phyloP scores from a whole-genome alignment of 1,139 yeast genomes.

The Kluyveromyces marxianus region DNA sequence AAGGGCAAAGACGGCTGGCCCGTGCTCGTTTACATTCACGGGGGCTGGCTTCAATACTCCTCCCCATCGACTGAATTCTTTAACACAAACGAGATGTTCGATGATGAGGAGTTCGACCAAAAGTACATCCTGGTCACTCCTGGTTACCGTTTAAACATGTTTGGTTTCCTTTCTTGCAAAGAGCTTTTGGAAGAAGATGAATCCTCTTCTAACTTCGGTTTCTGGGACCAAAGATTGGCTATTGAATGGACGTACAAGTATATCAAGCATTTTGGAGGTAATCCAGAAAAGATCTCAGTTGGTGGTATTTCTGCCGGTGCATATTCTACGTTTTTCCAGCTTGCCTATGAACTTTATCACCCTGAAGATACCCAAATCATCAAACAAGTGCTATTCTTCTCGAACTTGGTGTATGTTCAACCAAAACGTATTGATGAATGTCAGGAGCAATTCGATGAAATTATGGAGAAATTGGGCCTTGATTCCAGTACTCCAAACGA shows the following conservation, averaged over 20 bases:
- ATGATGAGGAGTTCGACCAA: conserved; percentile 18
- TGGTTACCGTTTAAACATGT: conserved; percentile 36
- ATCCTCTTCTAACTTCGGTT: conserved; percentile 32
- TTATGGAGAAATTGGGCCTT: conserved; percentile 20
- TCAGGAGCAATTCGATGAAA: conserved; percentile 33
- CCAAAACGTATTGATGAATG: conserved; percentile 33
- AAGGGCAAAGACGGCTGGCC: conserved; percentile 33
- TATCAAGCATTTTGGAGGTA: conserved; percentile 30
- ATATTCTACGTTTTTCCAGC: conserved; percentile 30
- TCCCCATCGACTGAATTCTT: conserved; percentile 27
- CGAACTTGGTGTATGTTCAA: conserved; percentile 33
- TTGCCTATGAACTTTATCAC: conserved; percentile 33
- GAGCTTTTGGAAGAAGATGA: conserved; percentile 13
- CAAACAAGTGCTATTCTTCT: conserved; percentile 31
- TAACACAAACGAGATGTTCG: conserved; percentile 14
- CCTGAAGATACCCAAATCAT: conserved; percentile 32
- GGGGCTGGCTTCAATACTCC: conserved; percentile 37
- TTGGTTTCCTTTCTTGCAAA: conserved; percentile 33
- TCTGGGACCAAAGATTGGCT: conserved; percentile 38
- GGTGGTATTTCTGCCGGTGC: conserved; percentile 30
- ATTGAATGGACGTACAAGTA: conserved; percentile 35
- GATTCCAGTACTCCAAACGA: conserved; percentile 8
- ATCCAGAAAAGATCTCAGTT: conserved; percentile 28
- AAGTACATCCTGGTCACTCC: conserved; percentile 35
- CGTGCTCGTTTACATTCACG: conserved; percentile 35